A percentile compares a stretch with the other conserved stretches of the same genome.
Conservation (phyloP, 805 yeast species). For the Candida stauntonica region DNA sequence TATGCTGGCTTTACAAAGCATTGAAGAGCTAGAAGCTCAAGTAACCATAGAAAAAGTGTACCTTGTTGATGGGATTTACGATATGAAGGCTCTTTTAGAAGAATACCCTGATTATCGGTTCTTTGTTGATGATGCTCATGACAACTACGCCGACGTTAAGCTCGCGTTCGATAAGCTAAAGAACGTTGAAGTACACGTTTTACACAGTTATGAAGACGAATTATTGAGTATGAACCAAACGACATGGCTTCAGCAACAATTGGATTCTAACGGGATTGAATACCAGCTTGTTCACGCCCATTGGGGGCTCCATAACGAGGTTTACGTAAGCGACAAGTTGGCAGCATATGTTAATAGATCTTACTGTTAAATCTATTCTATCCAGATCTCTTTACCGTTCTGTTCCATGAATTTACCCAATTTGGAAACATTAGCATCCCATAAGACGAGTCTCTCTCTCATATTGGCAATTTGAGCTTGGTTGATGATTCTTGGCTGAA, state of each 20-base stretch:
- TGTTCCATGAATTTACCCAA: slow-evolving; percentile 58
- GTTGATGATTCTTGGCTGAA: slow-evolving; percentile 92
- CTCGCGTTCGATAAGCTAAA: slow-evolving; percentile 4
- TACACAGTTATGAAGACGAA: slow-evolving; percentile 69
- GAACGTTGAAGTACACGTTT: slow-evolving; percentile 30
- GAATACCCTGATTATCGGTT: slow-evolving; percentile 59
- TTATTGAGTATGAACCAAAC: slow-evolving; percentile 52
- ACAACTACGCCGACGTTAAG: slow-evolving; percentile 21
- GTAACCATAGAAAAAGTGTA: slow-evolving; percentile 26
- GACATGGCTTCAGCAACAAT: slow-evolving; percentile 31
- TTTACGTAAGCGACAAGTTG: slow-evolving; percentile 41
- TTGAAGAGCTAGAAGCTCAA: slow-evolving; percentile 1
- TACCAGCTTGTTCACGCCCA: slow-evolving; percentile 29
- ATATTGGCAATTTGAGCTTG: slow-evolving; percentile 72
- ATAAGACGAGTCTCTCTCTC: slow-evolving; percentile 64
- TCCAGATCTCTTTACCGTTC: slow-evolving; percentile 65
- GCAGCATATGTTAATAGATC: slow-evolving; percentile 28
- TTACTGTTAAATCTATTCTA: slow-evolving; percentile 25
- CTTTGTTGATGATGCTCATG: slow-evolving; percentile 60
- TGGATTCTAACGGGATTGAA: slow-evolving; percentile 23
- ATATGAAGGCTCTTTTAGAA: slow-evolving; percentile 41
- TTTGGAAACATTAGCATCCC: slow-evolving; percentile 73
- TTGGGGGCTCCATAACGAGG: slow-evolving; percentile 65
- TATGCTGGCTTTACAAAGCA: slow-evolving; percentile 30
- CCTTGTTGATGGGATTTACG: slow-evolving; percentile 69